These are phyloP conservation scores for Penicillium argentinense DNA, from an alignment of 495 filamentous ascomycete genomes.

Conservation along the genomic window DNA sequence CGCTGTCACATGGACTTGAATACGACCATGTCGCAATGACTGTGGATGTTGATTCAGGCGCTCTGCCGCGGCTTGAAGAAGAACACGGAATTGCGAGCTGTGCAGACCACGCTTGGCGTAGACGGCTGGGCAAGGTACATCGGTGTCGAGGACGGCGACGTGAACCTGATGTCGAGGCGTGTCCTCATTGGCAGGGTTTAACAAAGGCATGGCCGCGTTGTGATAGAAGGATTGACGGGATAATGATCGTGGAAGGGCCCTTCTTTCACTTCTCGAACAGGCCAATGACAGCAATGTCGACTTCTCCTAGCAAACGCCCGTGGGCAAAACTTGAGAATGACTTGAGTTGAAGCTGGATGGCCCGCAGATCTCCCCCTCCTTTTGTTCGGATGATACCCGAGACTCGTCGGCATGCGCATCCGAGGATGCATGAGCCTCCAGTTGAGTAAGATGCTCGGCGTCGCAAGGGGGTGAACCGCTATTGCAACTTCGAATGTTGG, in stretches of 20 bases:
- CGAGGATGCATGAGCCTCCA: too few species aligned
- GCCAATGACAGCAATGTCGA: too few species aligned
- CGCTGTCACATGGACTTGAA: conserved; percentile 14
- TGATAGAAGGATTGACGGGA: not conserved
- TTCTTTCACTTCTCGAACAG: too few species aligned
- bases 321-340: too few species aligned
- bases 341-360: too few species aligned
- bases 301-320: too few species aligned
- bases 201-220: not conserved
- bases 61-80: conserved; percentile 24
- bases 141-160: conserved; percentile 2
- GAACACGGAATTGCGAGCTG: conserved; percentile 26
- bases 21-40: not conserved
- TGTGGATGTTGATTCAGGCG: conserved; percentile 10
- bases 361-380: not conserved
- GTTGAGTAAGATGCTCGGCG: too few species aligned
- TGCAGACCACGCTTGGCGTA: conserved; percentile 28
- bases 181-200: not conserved
- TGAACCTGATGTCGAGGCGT: not conserved
- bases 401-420: not conserved
- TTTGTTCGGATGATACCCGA: not conserved
- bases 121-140: conserved; percentile 12
- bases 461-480: too few species aligned
- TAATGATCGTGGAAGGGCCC: not conserved
- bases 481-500: not conserved